Conservation (phyloP, 495 filamentous ascomycete species). For the Lophium mytilinum region DNA sequence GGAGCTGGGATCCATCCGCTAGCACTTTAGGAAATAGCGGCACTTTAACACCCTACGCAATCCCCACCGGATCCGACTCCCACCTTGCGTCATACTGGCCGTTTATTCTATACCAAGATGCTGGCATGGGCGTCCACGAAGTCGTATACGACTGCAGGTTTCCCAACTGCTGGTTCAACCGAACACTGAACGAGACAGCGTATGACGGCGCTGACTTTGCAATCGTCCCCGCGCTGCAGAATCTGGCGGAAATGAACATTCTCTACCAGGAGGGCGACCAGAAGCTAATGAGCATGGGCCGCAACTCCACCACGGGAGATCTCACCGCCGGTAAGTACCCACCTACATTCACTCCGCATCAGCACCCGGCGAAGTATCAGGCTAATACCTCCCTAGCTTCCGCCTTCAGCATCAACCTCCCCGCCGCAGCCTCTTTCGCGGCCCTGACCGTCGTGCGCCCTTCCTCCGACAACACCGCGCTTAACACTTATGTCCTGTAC, state of each 20-base stretch:
- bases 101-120: not conserved
- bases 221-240: not conserved
- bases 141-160: not conserved
- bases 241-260: not conserved
- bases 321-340: not conserved
- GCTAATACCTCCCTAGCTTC: not conserved
- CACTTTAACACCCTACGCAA: not conserved
- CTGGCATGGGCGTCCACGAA: not conserved
- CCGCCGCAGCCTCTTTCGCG: not conserved
- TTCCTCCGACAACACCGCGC: not conserved
- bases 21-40: not conserved
- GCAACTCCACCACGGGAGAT: not conserved
- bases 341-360: not conserved
- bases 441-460: not conserved
- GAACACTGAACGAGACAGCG: not conserved
- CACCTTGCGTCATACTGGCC: not conserved
- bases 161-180: not conserved
- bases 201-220: not conserved
- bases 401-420: not conserved
- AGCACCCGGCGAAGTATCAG: not conserved
- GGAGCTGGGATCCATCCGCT: not conserved
- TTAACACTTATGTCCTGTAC: slow-evolving; percentile 1
- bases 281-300: not conserved
- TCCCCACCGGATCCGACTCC: not conserved
- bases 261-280: not conserved